Conservation (phyloP, 2,329 filamentous ascomycete genomes). For the Coniochaeta ligniaria region DNA sequence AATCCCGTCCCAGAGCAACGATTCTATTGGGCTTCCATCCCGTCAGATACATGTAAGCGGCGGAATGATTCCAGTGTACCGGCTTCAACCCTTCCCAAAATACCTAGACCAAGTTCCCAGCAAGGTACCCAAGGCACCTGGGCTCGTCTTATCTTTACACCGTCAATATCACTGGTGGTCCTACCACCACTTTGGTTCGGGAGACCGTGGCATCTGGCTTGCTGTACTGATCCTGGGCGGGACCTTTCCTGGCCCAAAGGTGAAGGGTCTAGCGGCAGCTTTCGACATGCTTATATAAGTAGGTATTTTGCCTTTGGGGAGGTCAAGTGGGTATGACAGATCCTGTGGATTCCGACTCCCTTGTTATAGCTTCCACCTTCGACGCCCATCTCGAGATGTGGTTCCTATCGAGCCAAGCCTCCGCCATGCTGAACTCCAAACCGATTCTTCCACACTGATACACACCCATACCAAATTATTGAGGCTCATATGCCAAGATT, state of each 20-base stretch:
- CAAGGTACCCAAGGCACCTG: slow-evolving; percentile 7
- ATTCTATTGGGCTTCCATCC: not conserved
- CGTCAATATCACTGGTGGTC: slow-evolving; percentile 11
- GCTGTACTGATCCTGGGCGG: slow-evolving; percentile 8
- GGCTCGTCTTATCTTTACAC: slow-evolving; percentile 9
- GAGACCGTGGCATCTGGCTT: slow-evolving; percentile 4
- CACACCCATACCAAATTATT: no score
- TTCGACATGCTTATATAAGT: no score
- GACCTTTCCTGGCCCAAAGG: slow-evolving; percentile 8
- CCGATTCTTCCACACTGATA: no score
- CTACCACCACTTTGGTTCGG: not conserved
- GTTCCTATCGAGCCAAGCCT: no score
- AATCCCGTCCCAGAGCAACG: not conserved
- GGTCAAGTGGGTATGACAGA: no score
- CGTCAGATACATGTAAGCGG: not conserved
- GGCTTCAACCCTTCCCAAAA: not conserved
- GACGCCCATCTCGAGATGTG: no score
- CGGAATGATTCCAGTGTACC: not conserved
- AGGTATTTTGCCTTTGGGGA: no score
- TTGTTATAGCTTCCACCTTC: no score
- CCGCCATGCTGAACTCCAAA: no score
- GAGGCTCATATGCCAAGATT: no score
- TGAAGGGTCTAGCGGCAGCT: slow-evolving; percentile 5
- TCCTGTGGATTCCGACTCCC: no score
- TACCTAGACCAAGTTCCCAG: no score